These are phyloP conservation scores for Phytopythium ostracodes DNA, from an alignment of 352 stramenopile genomes.

Conservation along the genomic window DNA sequence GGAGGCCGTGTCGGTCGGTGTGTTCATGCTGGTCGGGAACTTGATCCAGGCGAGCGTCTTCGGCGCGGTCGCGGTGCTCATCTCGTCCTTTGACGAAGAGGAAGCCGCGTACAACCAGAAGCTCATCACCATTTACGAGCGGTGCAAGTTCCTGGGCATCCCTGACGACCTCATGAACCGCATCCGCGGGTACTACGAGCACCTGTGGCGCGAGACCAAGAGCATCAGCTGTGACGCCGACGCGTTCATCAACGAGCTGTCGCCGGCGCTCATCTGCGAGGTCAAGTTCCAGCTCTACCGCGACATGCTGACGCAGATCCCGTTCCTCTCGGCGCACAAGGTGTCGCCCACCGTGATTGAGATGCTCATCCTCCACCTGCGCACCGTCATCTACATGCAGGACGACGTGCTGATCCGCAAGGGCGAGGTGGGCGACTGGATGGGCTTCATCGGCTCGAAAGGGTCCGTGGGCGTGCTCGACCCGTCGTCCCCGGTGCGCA, in stretches of 20 bases:
- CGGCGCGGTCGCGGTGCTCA: constrained; percentile 53
- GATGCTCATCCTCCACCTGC: constrained; percentile 68
- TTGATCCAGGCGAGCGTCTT: constrained; percentile 68
- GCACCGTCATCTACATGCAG: constrained; percentile 78
- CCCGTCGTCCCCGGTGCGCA: constrained; percentile 31
- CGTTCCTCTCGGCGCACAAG: constrained; percentile 63
- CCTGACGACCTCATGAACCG: constrained; percentile 39
- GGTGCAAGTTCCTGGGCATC: constrained; percentile 63
- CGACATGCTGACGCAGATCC: constrained; percentile 78
- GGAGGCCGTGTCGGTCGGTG: constrained; percentile 51
- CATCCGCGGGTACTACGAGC: constrained; percentile 67
- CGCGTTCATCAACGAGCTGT: constrained; percentile 75
- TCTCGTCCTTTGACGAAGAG: constrained; percentile 67
- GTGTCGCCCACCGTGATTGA: constrained; percentile 68
- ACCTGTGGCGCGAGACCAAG: constrained; percentile 65
- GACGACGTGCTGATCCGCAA: constrained; percentile 78
- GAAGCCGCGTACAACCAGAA: constrained; percentile 71
- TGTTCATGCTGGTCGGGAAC: constrained; percentile 74
- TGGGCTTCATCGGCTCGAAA: constrained; percentile 78
- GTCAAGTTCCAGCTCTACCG: constrained; percentile 78
- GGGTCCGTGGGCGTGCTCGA: constrained; percentile 65
- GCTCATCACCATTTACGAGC: constrained; percentile 55
- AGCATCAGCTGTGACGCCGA: constrained; percentile 59
- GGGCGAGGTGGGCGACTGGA: constrained; percentile 79
- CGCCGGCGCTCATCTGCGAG: constrained; percentile 61